Evolutionary conservation across 1,284 basidiomycete genomes (phyloP).

Genomic region (Cutaneotrichosporon sp.): DNA sequence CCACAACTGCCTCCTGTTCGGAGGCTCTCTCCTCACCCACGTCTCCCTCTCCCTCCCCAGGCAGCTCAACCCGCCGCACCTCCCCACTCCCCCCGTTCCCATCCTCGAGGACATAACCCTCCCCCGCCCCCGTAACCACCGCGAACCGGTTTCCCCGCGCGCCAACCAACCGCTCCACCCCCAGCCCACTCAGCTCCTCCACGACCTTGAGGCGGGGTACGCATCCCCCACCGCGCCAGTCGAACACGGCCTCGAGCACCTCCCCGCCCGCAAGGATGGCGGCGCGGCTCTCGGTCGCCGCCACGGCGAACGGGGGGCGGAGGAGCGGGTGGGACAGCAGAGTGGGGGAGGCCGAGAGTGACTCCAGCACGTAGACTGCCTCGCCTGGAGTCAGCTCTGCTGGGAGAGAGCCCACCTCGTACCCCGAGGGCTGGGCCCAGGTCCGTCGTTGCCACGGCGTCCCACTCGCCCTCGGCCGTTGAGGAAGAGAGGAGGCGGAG

Average conservation of each 20-base stretch:
- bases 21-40: too few relatives aligned
- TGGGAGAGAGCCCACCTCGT: neutral
- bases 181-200: constrained; percentile 1
- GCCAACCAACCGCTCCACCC: neutral
- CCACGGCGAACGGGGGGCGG: neutral
- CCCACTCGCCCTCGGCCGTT: neutral
- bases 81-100: neutral
- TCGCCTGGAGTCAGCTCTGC: neutral
- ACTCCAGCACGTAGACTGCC: neutral
- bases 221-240: neutral
- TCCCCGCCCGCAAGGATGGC: neutral
- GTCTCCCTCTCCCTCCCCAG: neutral
- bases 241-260: neutral
- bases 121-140: constrained; percentile 2
- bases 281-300: neutral
- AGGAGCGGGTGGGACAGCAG: neutral
- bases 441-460: neutral
- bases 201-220: neutral
- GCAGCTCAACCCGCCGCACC: neutral
- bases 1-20: too few relatives aligned
- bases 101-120: constrained; percentile 3
- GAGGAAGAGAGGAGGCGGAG: neutral
- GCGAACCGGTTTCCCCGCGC: constrained; percentile 2
- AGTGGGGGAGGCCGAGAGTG: too few relatives aligned
- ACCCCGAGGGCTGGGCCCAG: neutral